phyloP scores from a whole-genome alignment of 192 early-diverging fungal genomes.

The Gigaspora rosea region DNA sequence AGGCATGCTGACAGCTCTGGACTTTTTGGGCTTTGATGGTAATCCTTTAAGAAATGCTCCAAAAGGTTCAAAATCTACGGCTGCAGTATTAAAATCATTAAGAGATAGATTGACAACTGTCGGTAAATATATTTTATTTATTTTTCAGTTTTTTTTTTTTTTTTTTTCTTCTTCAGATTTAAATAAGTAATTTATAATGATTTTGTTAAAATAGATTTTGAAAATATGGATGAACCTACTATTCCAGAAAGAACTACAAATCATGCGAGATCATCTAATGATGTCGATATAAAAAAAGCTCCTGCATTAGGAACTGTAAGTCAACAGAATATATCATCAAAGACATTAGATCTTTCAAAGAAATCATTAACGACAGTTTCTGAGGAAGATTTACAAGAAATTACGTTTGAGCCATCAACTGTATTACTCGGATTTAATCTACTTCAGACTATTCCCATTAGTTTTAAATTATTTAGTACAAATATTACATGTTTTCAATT shows the following conservation, averaged over 20 bases:
- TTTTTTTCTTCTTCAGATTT: too few species aligned
- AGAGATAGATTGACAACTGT: conserved; percentile 40
- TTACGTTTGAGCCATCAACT: conserved; percentile 35
- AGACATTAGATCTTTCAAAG: conserved; percentile 47
- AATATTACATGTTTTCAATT: conserved; percentile 46
- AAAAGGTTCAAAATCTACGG: conserved; percentile 38
- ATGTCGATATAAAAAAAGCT: conserved; percentile 1
- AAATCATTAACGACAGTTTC: conserved; percentile 40
- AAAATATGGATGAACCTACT: conserved; percentile 35
- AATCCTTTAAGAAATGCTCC: conserved; percentile 51
- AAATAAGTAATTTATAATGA: neutral
- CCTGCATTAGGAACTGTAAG: conserved; percentile 5
- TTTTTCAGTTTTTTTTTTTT: too few species aligned
- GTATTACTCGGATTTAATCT: conserved; percentile 39
- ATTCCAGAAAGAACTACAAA: conserved; percentile 8
- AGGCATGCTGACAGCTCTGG: conserved; percentile 46
- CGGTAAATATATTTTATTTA: conserved; percentile 12
- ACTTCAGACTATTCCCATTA: conserved; percentile 35
- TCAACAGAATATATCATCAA: conserved; percentile 25
- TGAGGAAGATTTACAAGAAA: conserved; percentile 35
- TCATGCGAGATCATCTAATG: neutral
- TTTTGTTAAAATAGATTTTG: conserved; percentile 29
- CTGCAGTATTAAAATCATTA: conserved; percentile 47
- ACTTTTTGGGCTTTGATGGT: conserved; percentile 50
- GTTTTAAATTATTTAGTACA: conserved; percentile 33